Base-by-base conservation (phyloP, 768 basidiomycete genomes). In the Holtermannia corniformis region DNA sequence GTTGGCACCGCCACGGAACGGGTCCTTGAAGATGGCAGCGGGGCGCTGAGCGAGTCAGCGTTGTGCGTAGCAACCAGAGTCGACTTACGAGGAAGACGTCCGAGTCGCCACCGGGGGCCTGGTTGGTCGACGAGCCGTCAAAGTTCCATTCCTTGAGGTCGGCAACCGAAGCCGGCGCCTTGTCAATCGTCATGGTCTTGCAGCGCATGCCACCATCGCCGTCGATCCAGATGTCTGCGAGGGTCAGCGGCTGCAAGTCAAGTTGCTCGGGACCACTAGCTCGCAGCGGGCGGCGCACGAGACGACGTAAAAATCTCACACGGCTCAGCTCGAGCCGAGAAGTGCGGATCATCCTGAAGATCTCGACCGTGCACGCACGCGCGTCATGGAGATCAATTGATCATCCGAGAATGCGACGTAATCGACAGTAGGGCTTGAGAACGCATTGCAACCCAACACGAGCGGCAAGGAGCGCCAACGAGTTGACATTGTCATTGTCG, bases 131-230 rank as follows among this genome's bases (percentile, higher is more conserved):
- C 46, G 90, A 93, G 65, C 93, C 93, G 72, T 99, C 93, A 70
- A 99, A 99, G 78, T 97, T 93, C 93, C 93, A 99, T 73, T 87
- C 82, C 67, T 93, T 90, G 62, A 97, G 86, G 67, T 89, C 82
- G 64, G 82, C 82, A 64, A 99, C 84, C 72, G 87, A 84, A 58
- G 83, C 85, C 66, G 91, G 82, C 72, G 85, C 83, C 75, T 87
- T 84, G 75, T 79, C 75, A 70, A 92, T 81, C 58, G 93, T 96
- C 92, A 85, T 95, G 61, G 92, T 97, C 81, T 99, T 99, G 65
- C 84, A 93, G 73, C 95, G 88, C 59, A 95, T 82, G 59, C 87
- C 93, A 60, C 81, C 79, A 72, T 96, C 86, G 57, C 92, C 92
- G 72, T 97, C 93, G 72, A 96, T 84, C 93, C 93, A 97, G 76